These are phyloP conservation scores for Porcisia hertigi DNA, from an alignment of 208 protist genomes.

Conservation along the genomic window DNA sequence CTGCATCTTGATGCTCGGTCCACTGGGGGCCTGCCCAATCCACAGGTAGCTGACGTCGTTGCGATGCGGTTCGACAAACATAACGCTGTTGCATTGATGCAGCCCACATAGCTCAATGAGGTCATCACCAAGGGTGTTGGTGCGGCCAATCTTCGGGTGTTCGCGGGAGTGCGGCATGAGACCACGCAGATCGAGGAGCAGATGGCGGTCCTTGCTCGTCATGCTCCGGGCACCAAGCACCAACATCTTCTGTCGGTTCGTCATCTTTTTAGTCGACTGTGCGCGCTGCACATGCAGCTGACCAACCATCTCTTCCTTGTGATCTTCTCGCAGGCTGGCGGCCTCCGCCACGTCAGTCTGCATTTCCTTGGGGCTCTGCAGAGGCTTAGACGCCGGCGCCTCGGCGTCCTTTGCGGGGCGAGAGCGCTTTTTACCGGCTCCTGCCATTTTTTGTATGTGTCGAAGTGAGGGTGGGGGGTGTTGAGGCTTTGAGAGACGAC, in stretches of 20 bases:
- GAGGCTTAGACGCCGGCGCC: neutral
- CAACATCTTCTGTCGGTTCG: constrained; percentile 95
- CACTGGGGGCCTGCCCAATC: constrained; percentile 91
- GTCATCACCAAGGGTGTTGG: constrained; percentile 62
- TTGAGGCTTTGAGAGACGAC: neutral
- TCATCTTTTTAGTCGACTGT: constrained; percentile 80
- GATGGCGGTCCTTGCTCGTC: constrained; percentile 90
- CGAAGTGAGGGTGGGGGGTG: neutral
- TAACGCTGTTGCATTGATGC: constrained; percentile 92
- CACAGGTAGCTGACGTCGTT: constrained; percentile 94
- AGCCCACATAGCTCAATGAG: constrained; percentile 91
- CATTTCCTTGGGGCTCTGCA: neutral
- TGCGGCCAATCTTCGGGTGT: constrained; percentile 89
- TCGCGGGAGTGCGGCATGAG: constrained; percentile 95
- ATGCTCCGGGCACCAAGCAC: constrained; percentile 92
- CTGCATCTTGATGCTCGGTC: constrained; percentile 95
- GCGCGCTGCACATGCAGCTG: constrained; percentile 44
- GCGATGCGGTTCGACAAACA: constrained; percentile 94
- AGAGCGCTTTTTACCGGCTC: constrained; percentile 27
- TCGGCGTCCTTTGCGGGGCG: constrained; percentile 17
- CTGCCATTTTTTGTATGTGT: constrained; percentile 1
- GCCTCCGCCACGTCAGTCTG: constrained; percentile 18
- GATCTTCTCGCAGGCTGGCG: constrained; percentile 17
- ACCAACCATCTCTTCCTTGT: constrained; percentile 65
- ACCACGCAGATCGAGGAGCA: constrained; percentile 91